Base-by-base conservation (phyloP, 1,284 basidiomycete species). In the Rhodotorula sp. region DNA sequence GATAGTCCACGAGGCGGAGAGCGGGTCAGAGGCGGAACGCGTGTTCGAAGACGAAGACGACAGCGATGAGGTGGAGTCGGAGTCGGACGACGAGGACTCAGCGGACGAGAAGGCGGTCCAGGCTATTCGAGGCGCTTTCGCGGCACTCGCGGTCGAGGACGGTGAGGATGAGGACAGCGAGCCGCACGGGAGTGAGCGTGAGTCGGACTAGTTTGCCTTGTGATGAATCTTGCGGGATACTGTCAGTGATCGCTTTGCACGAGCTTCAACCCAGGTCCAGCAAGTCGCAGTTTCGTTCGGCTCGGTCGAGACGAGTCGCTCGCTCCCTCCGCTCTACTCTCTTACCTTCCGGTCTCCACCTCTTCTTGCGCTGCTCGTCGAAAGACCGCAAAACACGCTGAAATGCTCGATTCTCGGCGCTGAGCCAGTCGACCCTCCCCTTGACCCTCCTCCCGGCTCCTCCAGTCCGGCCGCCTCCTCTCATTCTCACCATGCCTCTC, bases 111-210 rank as follows among this genome's bases (percentile, higher is more conserved):
- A 56, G 44, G 75, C 68, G 37, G 75, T 69, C 15, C 72, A 75
- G 58, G 75, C 75, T 30, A 72, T 73, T 2, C 67, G 71, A 16
- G 76, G 80, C 11, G 80, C 80, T 69, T 82, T 82, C 67, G 80
- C 76, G 2, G 80, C 78, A 2, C 65, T 81, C 24, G 76, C 69
- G 30, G 69, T 79, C 62, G 79, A 77, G 47, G 76, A 76, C 44
- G 80, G 79, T 20, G 78, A 76, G 40, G 78, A 77, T 24, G 80
- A 82, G 11, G 80, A 80, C 16, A 26, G 18, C 7, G 58, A 40
- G 18, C 30, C 63, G 28, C 58, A 65, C 11, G 18, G 40, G 11
- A 22, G 30, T 34, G 31, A 34, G 31, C 20, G 30, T 4, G 53
- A 54, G 53, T 54, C 48, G 48, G n/a, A 44, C 40, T 44, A 44